phyloP scores from a whole-genome alignment of 2,329 filamentous ascomycete species.

The Colletotrichum destructivum region DNA sequence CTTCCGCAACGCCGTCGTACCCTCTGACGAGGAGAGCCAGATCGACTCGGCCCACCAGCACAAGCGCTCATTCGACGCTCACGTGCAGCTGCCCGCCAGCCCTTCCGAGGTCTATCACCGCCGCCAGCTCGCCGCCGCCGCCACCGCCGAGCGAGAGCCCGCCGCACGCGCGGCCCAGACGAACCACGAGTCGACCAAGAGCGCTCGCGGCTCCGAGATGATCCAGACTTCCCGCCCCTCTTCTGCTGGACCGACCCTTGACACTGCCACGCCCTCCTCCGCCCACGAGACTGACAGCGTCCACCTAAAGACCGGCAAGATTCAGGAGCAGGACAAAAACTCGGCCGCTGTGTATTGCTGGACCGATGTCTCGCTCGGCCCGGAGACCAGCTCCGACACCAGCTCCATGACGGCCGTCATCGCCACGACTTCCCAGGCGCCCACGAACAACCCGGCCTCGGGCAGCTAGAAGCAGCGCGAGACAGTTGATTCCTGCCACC shows the following conservation, averaged over 20 bases:
- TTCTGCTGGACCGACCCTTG: background rate
- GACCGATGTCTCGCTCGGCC: background rate
- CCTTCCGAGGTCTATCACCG: slow-evolving; percentile 26
- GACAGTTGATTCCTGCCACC: no score
- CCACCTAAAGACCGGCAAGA: background rate
- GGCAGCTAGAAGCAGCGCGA: slow-evolving; percentile 7
- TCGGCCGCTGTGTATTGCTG: slow-evolving; percentile 13
- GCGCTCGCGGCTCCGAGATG: background rate
- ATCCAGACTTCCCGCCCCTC: background rate
- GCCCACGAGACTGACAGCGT: background rate
- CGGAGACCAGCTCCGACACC: background rate
- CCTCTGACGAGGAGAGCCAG: slow-evolving; percentile 30
- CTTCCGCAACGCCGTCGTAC: slow-evolving; percentile 9
- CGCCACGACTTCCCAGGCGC: background rate
- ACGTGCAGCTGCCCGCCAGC: slow-evolving; percentile 21
- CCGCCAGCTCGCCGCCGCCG: slow-evolving; percentile 14
- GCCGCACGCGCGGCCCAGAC: background rate
- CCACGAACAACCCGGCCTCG: background rate
- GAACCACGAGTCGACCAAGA: background rate
- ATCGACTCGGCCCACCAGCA: background rate
- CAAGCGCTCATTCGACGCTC: background rate
- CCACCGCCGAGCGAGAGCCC: background rate
- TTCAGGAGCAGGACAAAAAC: background rate
- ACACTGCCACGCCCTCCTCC: background rate
- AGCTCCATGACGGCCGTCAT: slow-evolving; percentile 28